phyloP scores from a whole-genome alignment of 2,329 filamentous ascomycete genomes.

The Colletotrichum sp. region DNA sequence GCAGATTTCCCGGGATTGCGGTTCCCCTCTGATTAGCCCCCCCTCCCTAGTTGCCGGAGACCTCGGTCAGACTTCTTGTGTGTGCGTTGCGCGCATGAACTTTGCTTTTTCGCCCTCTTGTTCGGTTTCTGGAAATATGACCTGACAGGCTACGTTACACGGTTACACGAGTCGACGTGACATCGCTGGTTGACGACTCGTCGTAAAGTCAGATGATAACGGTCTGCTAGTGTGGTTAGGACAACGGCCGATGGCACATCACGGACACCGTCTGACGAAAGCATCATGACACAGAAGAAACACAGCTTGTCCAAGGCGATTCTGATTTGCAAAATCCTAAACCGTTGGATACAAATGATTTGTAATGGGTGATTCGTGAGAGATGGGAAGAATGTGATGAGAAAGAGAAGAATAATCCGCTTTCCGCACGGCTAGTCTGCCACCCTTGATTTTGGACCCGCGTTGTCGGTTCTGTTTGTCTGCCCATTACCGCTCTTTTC shows the following conservation, averaged over 20 bases:
- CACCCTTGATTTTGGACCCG: neutral
- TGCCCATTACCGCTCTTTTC: neutral
- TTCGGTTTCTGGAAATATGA: neutral
- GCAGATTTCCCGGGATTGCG: neutral
- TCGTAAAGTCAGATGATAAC: neutral
- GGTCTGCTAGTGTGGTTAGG: neutral
- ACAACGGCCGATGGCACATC: neutral
- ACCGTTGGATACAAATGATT: neutral
- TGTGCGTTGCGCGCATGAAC: neutral
- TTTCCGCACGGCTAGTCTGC: constrained; percentile 1
- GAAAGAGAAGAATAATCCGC: constrained; percentile 14
- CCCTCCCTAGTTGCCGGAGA: neutral
- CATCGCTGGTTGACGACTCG: neutral
- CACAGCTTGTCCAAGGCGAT: neutral
- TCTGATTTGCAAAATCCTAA: neutral
- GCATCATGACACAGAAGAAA: neutral
- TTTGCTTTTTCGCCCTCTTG: neutral
- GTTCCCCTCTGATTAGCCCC: neutral
- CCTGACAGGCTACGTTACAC: neutral
- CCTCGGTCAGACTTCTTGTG: neutral
- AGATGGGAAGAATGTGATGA: constrained; percentile 16
- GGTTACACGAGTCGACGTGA: neutral
- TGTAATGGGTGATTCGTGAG: constrained; percentile 9
- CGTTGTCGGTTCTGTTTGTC: neutral
- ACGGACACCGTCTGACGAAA: neutral